Base-by-base conservation (phyloP, 106 monocot genomes). In the Dioscorea zingiberensis region DNA sequence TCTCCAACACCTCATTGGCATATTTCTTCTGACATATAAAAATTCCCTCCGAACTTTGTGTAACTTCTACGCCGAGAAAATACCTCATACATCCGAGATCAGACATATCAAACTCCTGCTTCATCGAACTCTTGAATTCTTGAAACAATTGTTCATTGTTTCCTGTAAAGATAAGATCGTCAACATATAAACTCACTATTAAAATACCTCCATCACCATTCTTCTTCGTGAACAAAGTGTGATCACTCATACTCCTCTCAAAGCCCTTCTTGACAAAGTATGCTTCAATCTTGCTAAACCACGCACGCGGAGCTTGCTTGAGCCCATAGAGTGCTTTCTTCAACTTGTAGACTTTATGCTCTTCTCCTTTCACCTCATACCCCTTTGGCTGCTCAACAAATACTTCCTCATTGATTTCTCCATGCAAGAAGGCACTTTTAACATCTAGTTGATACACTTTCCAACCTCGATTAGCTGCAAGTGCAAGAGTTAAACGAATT, bases 371-470 rank as follows among this genome's bases (percentile, higher is more conserved):
- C 30, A 30, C 18, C 6, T 13, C 23, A 66, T 26, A 67, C 11
- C 67, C 54, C 25, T 13, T 2, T 3, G 67, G 54, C 21, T 55
- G 29, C 8, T 6, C 11, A 24, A 68, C 26, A 68, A 55, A 68
- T 7, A 68, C 67, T 22, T 68, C 55, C 51, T 68, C 67, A 7
- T 56, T 27, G 21, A 68, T n/a, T n/a, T 26, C 22, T 30, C 67
- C 67, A 68, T 68, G 24, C 1, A 38, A 23, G 22, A 68, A 55
- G 1, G 53, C 66, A 21, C 4, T 48, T 27, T 67, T 67, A 2
- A 67, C 66, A 54, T 54, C 66, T 7, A 67, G 9, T 28, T 67
- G 53, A 27, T 16, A 29, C 2, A 67, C 17, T n/a, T 56, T 54
- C 54, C 55, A 68, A 19, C 19, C 16, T 19, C 18, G 1, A 10